Evolutionary conservation across 768 basidiomycete genomes (phyloP), one percentile per base, ranked within the genome.

Genomic region (Tulasnella sp.): DNA sequence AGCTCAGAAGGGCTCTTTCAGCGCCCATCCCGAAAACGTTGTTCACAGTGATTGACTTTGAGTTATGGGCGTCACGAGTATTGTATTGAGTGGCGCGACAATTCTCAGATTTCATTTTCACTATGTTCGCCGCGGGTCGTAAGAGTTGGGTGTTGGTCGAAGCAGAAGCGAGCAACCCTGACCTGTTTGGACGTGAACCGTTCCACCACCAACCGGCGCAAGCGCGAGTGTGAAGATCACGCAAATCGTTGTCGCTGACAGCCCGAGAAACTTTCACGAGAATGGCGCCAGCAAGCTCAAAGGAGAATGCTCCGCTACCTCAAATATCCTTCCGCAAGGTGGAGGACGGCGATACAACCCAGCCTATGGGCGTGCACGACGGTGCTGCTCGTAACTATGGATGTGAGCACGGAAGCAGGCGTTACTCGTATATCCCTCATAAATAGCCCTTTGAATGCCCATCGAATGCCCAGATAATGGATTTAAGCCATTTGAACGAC

Each of bases 401-500:
- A 73, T 92, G 91, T 91, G 76, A 76, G 89, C 84, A 16, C 29
- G 39, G 37, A 1, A 52, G 47, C 26, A 32, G 17, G 26, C 36
- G 22, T 74, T n/a, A 12, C 35, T n/a, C 62, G 37, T 63, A 40
- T 26, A 59, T 14, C 22, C 1, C 22, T 3, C 11, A n/a, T 59
- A 32, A 64, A 34, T 72, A 4, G 26, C 47, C 19, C 72, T 85
- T 83, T 29, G n/a, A 17, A 11, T 14, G 81, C 69, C 12, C 41
- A 35, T 67, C 4, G 4, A 12, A 19, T 32, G 9, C 66, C 81
- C 83, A 83, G 86, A 86, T 76, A 86, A 87, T 72, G 88, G 91
- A 76, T 87, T 87, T 77, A 85, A 87, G 12, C 87, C 90, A 42
- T 95, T 93, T 77, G 80, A 81, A 74, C 81, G 88, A 73, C 92